Conservation (phyloP, 306 rosid species). For the Senna tora region DNA sequence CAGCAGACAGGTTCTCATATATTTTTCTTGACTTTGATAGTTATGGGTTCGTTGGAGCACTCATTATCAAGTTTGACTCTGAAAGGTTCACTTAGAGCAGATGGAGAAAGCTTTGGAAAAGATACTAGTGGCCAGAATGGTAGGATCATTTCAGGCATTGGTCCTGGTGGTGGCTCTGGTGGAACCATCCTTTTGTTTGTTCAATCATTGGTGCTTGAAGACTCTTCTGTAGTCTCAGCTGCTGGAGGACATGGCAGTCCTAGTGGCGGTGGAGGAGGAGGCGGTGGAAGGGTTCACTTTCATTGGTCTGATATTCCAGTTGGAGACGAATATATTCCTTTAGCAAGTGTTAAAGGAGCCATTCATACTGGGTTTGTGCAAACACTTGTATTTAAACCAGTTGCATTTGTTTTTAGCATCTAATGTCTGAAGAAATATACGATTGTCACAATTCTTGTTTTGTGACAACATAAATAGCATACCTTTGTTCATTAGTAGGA, state of each 20-base stretch:
- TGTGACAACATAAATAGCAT: neutral
- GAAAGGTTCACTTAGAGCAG: constrained; percentile 77
- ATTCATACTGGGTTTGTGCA: constrained; percentile 69
- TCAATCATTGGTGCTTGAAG: constrained; percentile 61
- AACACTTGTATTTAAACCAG: neutral
- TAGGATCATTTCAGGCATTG: constrained; percentile 52
- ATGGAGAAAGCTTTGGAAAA: constrained; percentile 88
- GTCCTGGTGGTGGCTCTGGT: constrained; percentile 99
- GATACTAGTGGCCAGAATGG: constrained; percentile 49
- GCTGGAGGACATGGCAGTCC: constrained; percentile 88
- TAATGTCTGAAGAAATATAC: neutral
- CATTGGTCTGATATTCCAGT: constrained; percentile 84
- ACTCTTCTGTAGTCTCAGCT: constrained; percentile 72
- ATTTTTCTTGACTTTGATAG: constrained; percentile 47
- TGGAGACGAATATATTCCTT: constrained; percentile 88
- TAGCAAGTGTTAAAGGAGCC: constrained; percentile 74
- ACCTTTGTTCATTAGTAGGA: neutral
- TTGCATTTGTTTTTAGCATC: neutral
- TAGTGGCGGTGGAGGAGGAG: constrained; percentile 91
- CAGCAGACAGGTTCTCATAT: neutral
- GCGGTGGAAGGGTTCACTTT: constrained; percentile 97
- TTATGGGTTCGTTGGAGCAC: constrained; percentile 93
- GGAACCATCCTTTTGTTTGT: constrained; percentile 92
- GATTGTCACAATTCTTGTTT: neutral
- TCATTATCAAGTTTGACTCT: constrained; percentile 73